Evolutionary conservation across 139 green algal species (phyloP).

Genomic region (Chlamydomonas sp.): DNA sequence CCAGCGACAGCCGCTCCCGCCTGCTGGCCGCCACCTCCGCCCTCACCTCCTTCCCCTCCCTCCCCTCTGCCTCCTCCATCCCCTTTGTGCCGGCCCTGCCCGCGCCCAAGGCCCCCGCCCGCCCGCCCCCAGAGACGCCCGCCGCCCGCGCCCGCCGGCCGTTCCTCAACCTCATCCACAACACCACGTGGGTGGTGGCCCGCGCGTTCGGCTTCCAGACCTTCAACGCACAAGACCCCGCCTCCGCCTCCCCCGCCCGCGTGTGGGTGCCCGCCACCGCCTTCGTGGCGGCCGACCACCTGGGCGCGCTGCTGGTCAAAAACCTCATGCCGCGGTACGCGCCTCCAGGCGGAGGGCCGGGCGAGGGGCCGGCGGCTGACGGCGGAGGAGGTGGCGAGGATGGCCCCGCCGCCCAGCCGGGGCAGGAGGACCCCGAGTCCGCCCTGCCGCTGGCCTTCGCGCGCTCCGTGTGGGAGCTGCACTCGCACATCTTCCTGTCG

Average conservation of each 20-base stretch:
- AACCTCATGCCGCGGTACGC: neutral
- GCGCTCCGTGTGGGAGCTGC: neutral
- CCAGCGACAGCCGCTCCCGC: no score
- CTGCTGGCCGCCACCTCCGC: no score
- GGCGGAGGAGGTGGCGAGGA: neutral
- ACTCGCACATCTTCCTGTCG: neutral
- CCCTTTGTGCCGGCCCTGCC: neutral
- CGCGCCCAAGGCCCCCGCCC: neutral
- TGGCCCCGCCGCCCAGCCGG: neutral
- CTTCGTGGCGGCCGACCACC: constrained; percentile 39
- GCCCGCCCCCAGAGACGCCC: constrained; percentile 15
- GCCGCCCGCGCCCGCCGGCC: constrained; percentile 11
- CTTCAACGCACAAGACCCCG: constrained; percentile 20
- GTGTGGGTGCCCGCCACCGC: constrained; percentile 40
- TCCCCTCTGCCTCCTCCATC: neutral
- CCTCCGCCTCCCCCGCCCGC: neutral
- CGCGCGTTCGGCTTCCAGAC: constrained; percentile 35
- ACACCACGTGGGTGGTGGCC: constrained; percentile 17
- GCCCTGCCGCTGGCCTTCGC: neutral
- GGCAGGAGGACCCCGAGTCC: neutral
- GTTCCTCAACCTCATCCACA: constrained; percentile 36
- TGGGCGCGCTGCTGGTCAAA: neutral
- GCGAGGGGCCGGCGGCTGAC: neutral
- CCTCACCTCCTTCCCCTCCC: no score
- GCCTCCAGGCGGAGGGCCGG: neutral